Evolutionary conservation across 2,329 filamentous ascomycete species (phyloP), one percentile per base, ranked within the genome.

Genomic region (Xylaria sp.): DNA sequence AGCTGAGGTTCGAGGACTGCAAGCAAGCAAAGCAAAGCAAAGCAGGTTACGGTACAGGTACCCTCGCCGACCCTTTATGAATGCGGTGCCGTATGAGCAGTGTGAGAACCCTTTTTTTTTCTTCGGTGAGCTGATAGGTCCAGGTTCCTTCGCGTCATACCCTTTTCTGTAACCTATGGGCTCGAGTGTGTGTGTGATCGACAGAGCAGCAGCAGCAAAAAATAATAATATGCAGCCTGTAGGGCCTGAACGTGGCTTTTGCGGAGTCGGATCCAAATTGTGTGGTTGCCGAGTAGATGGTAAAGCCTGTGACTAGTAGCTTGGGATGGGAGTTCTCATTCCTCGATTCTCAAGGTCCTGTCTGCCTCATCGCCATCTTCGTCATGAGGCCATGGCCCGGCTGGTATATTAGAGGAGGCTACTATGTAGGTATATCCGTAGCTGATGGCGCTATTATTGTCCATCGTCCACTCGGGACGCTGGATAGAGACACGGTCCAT

Each of bases 181-280:
- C 23, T 30, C 23, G 23, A 30, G 23, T 4, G 23, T 30, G 23
- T 30, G 44, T 54, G 49, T 44, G 56, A 59, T 58, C 59, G 55
- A 62, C 57, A 58, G 23, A 30, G 23, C 23, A 30, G 23, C 23
- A 30, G 23, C 23, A 30, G 23, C 23, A 30, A 30, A 30, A 30
- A 30, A 30, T 30, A 30, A 30, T n/a, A 11, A 51, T 34, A 54
- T 53, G 54, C 59, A 54, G 54, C 58, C 23, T 52, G 35, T 49
- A 59, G 56, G 59, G 52, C 51, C 54, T 58, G 58, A 60, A 58
- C 53, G 60, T 62, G 60, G 60, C 60, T 64, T 30, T 62, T 64
- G 62, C 58, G 62, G 60, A 59, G 61, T 57, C 42, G 53, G 60
- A 62, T 62, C 62, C 23, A 30, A 62, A 46, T 46, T n/a, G n/a